These are phyloP conservation scores for Colletotrichum sp. DNA, from an alignment of 2,329 filamentous ascomycete species.

Conservation along the genomic window DNA sequence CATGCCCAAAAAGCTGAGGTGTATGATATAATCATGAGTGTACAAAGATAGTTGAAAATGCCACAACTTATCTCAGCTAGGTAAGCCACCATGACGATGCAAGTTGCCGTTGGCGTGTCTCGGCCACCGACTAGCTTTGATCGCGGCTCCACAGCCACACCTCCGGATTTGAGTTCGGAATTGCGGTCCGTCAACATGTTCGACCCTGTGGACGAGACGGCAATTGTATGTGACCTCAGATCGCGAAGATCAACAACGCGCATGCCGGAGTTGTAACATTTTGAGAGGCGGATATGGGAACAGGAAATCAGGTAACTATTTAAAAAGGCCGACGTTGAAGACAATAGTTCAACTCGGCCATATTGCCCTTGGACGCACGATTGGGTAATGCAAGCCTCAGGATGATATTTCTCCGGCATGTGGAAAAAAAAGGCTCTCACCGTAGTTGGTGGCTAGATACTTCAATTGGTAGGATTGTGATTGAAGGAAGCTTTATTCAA, in stretches of 20 bases:
- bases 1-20: background rate
- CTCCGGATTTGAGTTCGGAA: background rate
- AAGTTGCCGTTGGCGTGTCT: background rate
- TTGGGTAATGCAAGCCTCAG: background rate
- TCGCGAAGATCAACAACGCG: background rate
- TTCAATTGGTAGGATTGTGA: background rate
- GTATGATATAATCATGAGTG: no score
- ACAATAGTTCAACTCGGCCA: no score
- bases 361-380: background rate
- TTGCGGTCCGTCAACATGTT: background rate
- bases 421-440: background rate
- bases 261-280: no score
- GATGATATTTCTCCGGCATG: background rate
- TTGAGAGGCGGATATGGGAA: background rate
- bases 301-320: fast-evolving
- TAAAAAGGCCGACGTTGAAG: background rate
- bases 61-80: background rate
- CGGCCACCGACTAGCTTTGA: background rate
- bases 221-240: background rate
- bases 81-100: background rate
- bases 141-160: background rate
- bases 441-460: background rate
- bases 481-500: fast-evolving
- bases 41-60: no score
- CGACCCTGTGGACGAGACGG: fast-evolving